phyloP scores from a whole-genome alignment of 2,329 filamentous ascomycete species.

The Colletotrichum melonis region DNA sequence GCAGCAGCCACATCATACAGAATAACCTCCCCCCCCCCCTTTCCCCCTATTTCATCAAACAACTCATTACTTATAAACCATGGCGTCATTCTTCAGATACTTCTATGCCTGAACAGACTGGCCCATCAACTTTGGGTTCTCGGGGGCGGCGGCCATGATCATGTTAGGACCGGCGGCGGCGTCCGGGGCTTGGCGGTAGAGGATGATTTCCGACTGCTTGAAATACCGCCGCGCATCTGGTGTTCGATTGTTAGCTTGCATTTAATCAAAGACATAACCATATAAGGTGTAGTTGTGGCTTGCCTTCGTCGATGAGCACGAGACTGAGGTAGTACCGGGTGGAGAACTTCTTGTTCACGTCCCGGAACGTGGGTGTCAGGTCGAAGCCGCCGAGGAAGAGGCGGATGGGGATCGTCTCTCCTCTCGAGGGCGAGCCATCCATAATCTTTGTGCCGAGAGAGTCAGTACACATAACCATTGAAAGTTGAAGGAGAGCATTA shows the following conservation, averaged over 20 bases:
- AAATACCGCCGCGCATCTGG: conserved; percentile 96
- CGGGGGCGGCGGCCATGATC: conserved; percentile 54
- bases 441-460: conserved; percentile 74
- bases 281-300: conserved; percentile 35
- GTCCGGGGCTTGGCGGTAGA: conserved; percentile 85
- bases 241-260: background rate
- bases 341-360: conserved; percentile 99
- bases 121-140: conserved; percentile 58
- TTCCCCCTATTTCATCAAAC: background rate
- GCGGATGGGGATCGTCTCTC: conserved; percentile 94
- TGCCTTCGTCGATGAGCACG: conserved; percentile 94
- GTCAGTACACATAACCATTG: conserved; percentile 14
- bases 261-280: conserved; percentile 18
- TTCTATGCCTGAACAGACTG: conserved; percentile 39
- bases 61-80: conserved; percentile 17
- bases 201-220: conserved; percentile 98
- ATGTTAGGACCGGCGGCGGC: conserved; percentile 54
- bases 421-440: conserved; percentile 97
- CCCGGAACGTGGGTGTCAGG: conserved; percentile 95
- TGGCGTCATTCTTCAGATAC: background rate
- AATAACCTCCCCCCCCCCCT: no score
- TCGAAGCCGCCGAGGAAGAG: conserved; percentile 98
- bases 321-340: conserved; percentile 97
- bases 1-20: conserved; percentile 4
- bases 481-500: background rate